Evolutionary conservation across 2,329 filamentous ascomycete genomes (phyloP).

Genomic region (Fusarium phyllophilum): DNA sequence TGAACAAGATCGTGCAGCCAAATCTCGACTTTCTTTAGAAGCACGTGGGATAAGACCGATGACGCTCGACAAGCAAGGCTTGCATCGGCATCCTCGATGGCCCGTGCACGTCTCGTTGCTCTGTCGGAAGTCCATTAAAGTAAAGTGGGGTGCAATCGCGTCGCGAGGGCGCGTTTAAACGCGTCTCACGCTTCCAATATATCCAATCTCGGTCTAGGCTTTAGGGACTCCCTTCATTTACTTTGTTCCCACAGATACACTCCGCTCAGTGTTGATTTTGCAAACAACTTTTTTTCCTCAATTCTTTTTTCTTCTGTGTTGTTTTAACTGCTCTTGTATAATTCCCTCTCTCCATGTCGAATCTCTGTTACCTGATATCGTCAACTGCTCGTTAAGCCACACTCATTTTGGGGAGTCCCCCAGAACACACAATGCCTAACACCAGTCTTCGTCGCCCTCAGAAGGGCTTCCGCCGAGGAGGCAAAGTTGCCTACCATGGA

Average conservation of each 20-base stretch:
- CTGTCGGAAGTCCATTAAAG: constrained; percentile 48
- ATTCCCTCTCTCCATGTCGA: constrained; percentile 27
- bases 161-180: constrained; percentile 48
- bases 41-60: constrained; percentile 42
- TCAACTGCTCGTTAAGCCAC: constrained; percentile 37
- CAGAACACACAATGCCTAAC: constrained; percentile 62
- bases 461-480: constrained; percentile 75
- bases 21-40: constrained; percentile 25
- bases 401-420: constrained; percentile 26
- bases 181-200: constrained; percentile 44
- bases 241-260: constrained; percentile 37
- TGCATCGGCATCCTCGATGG: constrained; percentile 25
- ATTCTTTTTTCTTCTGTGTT: constrained; percentile 8
- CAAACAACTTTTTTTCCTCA: constrained; percentile 15
- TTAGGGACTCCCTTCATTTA: constrained; percentile 34
- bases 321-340: not conserved
- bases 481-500: constrained; percentile 77
- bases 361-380: constrained; percentile 13
- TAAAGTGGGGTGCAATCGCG: constrained; percentile 36
- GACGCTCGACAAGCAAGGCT: constrained; percentile 40
- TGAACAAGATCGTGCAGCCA: constrained; percentile 33
- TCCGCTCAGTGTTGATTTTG: constrained; percentile 39
- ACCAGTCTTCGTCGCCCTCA: constrained; percentile 68
- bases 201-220: constrained; percentile 43
- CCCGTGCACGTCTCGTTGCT: constrained; percentile 35